Conservation (phyloP, 495 filamentous ascomycete species). For the Evansstolkia leycettana region DNA sequence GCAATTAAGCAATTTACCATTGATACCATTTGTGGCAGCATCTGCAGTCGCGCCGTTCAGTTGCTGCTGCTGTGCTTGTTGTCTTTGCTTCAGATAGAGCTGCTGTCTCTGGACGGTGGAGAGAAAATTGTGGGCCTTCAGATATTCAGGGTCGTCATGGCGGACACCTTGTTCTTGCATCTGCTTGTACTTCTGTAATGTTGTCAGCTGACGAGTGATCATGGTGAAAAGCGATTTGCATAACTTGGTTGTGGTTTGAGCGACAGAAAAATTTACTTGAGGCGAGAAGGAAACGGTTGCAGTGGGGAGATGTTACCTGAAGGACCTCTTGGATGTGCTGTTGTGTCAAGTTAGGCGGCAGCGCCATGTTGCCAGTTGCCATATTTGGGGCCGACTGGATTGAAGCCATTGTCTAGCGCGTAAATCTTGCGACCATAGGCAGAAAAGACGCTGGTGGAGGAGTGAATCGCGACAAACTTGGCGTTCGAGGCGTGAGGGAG, state of each 20-base stretch:
- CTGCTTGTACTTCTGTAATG: constrained; percentile 59
- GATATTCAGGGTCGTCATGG: constrained; percentile 65
- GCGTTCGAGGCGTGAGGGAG: background rate
- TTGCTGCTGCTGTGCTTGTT: constrained; percentile 29
- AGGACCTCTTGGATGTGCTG: constrained; percentile 51
- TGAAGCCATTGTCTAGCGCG: constrained; percentile 55
- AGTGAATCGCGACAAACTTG: background rate
- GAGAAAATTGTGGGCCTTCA: constrained; percentile 59
- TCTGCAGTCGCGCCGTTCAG: constrained; percentile 28
- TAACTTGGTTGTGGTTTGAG: background rate
- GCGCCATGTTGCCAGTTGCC: constrained; percentile 43
- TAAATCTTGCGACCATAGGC: constrained; percentile 24
- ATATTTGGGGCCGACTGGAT: constrained; percentile 56
- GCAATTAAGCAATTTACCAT: constrained; percentile 27
- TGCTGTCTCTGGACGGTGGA: constrained; percentile 51
- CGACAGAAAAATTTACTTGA: constrained; percentile 1
- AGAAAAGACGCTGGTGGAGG: background rate
- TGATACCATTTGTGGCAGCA: constrained; percentile 32
- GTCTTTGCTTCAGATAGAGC: constrained; percentile 31
- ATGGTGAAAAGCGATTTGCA: background rate
- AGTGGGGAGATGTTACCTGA: constrained; percentile 31
- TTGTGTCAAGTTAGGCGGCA: constrained; percentile 44
- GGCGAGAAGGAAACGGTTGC: background rate
- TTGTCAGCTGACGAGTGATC: constrained; percentile 13
- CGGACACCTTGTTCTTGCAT: constrained; percentile 67